phyloP scores from a whole-genome alignment of 108 stramenopile species.

The Cyclotella sp. region DNA sequence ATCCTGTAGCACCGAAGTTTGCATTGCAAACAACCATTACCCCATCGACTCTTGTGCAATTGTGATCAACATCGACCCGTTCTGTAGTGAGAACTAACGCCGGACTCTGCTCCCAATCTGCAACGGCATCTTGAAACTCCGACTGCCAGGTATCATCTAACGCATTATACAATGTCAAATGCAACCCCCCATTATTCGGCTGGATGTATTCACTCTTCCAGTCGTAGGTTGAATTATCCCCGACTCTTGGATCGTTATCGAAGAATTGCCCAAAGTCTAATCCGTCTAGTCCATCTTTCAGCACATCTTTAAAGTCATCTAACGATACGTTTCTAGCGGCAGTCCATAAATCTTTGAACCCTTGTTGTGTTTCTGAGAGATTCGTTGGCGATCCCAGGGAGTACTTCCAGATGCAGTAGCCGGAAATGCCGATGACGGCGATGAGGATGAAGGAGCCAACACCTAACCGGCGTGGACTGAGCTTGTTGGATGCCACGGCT shows the following conservation, averaged over 20 bases:
- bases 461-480: background rate
- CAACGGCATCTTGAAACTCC: constrained; percentile 58
- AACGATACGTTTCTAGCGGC: constrained; percentile 30
- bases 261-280: constrained; percentile 45
- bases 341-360: constrained; percentile 11
- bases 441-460: background rate
- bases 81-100: constrained; percentile 53
- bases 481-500: background rate
- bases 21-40: constrained; percentile 78
- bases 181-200: constrained; percentile 60
- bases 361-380: background rate
- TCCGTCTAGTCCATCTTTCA: constrained; percentile 29
- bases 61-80: constrained; percentile 42
- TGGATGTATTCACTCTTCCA: constrained; percentile 53
- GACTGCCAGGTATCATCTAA: constrained; percentile 69
- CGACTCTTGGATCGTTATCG: constrained; percentile 53
- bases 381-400: background rate
- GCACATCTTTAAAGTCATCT: constrained; percentile 51
- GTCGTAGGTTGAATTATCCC: constrained; percentile 62
- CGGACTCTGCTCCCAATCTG: constrained; percentile 71
- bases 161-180: constrained; percentile 60
- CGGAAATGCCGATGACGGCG: constrained; percentile 8
- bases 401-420: constrained; percentile 15
- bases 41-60: constrained; percentile 46
- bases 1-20: constrained; percentile 76